These are phyloP conservation scores for Bipolaris victoriae DNA, from an alignment of 2,329 filamentous ascomycete species.

Conservation along the genomic window DNA sequence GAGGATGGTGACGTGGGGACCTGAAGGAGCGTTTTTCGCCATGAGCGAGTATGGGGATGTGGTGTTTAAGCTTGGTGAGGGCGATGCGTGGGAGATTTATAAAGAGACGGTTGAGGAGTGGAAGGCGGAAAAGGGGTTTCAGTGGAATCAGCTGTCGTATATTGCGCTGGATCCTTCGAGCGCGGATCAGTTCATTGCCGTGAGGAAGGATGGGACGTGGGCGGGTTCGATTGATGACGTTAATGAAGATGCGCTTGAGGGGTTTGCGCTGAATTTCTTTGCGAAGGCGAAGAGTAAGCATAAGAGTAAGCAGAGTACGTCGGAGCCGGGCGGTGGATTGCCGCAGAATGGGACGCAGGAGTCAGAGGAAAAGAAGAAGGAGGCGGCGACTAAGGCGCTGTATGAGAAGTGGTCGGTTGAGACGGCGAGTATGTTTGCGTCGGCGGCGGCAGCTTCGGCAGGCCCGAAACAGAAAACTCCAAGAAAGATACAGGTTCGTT, in stretches of 20 bases:
- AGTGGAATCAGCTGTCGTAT: constrained; percentile 41
- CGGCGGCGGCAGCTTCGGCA: constrained; percentile 33
- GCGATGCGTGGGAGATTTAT: constrained; percentile 36
- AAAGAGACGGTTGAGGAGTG: constrained; percentile 47
- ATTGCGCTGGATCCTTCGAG: constrained; percentile 39
- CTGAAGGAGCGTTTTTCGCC: constrained; percentile 43
- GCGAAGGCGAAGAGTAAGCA: constrained; percentile 21
- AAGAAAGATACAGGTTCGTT: constrained; percentile 38
- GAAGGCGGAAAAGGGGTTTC: constrained; percentile 38
- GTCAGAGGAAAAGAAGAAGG: constrained; percentile 16
- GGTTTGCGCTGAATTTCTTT: constrained; percentile 43
- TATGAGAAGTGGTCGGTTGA: constrained; percentile 43
- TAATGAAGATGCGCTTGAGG: constrained; percentile 42
- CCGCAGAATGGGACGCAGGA: constrained; percentile 1
- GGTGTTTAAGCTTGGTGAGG: constrained; percentile 33
- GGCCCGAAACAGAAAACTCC: constrained; percentile 22
- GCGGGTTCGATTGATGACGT: constrained; percentile 44
- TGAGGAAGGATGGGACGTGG: constrained; percentile 45
- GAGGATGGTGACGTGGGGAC: constrained; percentile 41
- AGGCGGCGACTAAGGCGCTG: constrained; percentile 29
- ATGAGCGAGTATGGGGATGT: constrained; percentile 48
- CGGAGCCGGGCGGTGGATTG: constrained; percentile 4
- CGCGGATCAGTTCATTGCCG: constrained; percentile 44
- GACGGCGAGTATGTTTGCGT: constrained; percentile 34
- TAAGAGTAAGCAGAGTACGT: constrained; percentile 24